These are phyloP conservation scores for Bisporella sp. DNA, from an alignment of 2,329 filamentous ascomycete species.

Conservation along the genomic window DNA sequence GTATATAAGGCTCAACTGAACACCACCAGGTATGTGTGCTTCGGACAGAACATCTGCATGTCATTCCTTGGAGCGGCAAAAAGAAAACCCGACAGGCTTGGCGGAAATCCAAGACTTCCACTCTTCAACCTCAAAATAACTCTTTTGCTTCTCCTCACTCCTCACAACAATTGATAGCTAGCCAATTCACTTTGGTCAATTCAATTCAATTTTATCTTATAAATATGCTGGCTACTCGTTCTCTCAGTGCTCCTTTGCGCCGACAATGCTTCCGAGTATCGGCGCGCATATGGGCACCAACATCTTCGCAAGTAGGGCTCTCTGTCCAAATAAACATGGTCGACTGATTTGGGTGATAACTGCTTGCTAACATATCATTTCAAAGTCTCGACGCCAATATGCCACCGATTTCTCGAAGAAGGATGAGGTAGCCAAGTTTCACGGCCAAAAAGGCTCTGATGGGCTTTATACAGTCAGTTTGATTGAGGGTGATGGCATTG, in stretches of 20 bases:
- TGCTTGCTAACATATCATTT: not conserved
- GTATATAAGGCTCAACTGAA: no score
- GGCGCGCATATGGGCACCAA: conserved; percentile 44
- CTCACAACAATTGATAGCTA: not conserved
- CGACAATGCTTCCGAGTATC: conserved; percentile 70
- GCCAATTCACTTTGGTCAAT: conserved; percentile 8
- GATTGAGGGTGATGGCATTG: conserved; percentile 98
- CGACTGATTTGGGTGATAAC: no score
- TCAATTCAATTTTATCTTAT: conserved; percentile 15
- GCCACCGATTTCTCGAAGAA: conserved; percentile 45
- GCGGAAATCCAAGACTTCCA: no score
- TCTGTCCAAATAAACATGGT: not conserved
- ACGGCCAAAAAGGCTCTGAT: conserved; percentile 80
- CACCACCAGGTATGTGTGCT: no score
- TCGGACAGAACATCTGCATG: no score
- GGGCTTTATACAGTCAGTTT: conserved; percentile 93
- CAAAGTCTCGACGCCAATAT: conserved; percentile 53
- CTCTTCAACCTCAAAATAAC: no score
- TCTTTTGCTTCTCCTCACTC: no score
- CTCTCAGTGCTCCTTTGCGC: conserved; percentile 67
- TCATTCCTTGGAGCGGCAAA: no score
- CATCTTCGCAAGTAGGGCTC: conserved; percentile 49
- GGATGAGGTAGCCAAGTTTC: conserved; percentile 84
- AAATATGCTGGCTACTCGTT: conserved; percentile 79
- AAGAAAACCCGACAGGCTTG: no score